Base-by-base conservation (phyloP, 768 basidiomycete genomes). In the Megacollybia marginata region DNA sequence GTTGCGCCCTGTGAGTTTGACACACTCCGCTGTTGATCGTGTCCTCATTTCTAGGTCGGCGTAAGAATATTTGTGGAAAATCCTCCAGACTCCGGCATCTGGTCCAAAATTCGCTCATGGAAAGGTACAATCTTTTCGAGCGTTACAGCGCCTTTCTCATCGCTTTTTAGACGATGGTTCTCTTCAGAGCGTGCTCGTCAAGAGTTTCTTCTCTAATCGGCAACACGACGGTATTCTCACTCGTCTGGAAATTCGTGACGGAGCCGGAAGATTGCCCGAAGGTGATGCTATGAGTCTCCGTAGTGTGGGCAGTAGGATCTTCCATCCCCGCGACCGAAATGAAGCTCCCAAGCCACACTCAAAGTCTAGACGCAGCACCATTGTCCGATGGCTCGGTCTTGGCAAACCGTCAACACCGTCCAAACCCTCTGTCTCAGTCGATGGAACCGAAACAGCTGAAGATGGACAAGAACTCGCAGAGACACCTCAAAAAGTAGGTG, bases 191-290 rank as follows among this genome's bases (percentile, higher is more conserved):
- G 54, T 58, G 16, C 57, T 61, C 16, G 56, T 61, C 34, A 57
- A 58, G 42, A 49, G 53, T 28, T 57, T 51, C 48, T 52, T 61
- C 20, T 56, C 53, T 43, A 56, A 57, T 5, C 58, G 58, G 1
- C 52, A 57, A n/a, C 46, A 50, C 7, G 48, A 49, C 15, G 58
- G 58, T 9, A 46, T 44, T 47, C 51, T 57, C 23, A 59, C 60
- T 11, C 54, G 54, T 36, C 53, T 61, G 40, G 60, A 61, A 10
- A 56, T 61, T 12, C 55, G 60, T 43, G 60, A 61, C 35, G 58
- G 58, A 15, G 38, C 38, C 13, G 13, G 18, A 15, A 40, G 38
- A 9, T 35, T 54, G 9, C 55, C 56, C 47, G 58, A 59, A 48
- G 54, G 55, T 20, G 58, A 59, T 54, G 43, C 40, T 18, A 48